Evolutionary conservation across 305 asterid species (phyloP).

Genomic region (Solanum aculeatissimum): DNA sequence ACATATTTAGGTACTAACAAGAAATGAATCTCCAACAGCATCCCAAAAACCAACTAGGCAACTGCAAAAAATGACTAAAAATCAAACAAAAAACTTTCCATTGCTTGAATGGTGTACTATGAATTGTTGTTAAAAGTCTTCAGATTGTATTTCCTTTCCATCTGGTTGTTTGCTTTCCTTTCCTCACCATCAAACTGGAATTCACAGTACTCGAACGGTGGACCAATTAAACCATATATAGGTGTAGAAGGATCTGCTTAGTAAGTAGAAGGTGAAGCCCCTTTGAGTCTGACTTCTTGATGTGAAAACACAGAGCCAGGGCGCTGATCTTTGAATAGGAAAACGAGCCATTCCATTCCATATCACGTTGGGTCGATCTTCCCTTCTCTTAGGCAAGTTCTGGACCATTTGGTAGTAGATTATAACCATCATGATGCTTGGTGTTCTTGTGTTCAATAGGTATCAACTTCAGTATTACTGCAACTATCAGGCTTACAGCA

Average conservation of each 20-base stretch:
- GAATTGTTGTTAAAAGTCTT: not conserved
- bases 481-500: constrained; percentile 52
- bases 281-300: not conserved
- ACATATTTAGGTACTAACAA: not conserved
- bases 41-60: not conserved
- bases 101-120: not conserved
- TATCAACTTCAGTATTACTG: constrained; percentile 67
- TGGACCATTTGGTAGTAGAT: constrained; percentile 50
- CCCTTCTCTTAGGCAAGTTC: constrained; percentile 32
- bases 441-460: constrained; percentile 28
- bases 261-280: not conserved
- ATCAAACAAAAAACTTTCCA: not conserved
- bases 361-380: not conserved
- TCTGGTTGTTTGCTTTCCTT: not conserved
- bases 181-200: not conserved
- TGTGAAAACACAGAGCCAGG: not conserved
- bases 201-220: not conserved
- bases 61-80: not conserved
- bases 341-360: not conserved
- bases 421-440: constrained; percentile 66
- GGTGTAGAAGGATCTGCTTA: not conserved
- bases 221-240: not conserved
- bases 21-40: not conserved
- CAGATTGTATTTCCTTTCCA: not conserved
- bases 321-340: not conserved